A percentile compares a stretch with the other conserved stretches of the same genome.
These are phyloP conservation scores for Xylariaceae sp. DNA, from an alignment of 2,329 filamentous ascomycete genomes.

Conservation along the genomic window DNA sequence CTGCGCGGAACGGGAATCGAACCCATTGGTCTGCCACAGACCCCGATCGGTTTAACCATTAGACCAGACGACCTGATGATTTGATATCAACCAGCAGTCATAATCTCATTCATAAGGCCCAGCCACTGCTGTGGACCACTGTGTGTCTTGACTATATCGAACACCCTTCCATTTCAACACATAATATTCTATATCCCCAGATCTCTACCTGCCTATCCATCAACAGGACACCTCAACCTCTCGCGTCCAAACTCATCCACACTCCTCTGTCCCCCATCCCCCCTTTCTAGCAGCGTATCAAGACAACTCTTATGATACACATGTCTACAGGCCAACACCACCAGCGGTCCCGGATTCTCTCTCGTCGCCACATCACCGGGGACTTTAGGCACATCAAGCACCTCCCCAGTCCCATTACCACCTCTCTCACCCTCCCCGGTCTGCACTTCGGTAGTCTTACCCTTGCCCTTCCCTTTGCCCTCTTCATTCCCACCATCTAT, in stretches of 20 bases:
- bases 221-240: conserved; percentile 55
- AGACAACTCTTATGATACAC: conserved; percentile 67
- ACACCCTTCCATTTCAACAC: too few species aligned
- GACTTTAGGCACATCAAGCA: conserved; percentile 26
- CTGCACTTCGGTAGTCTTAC: conserved; percentile 46
- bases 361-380: too few species aligned
- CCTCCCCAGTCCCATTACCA: conserved; percentile 36
- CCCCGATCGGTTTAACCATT: too few species aligned
- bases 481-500: conserved; percentile 30
- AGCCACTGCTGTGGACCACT: too few species aligned
- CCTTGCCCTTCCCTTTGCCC: conserved; percentile 44
- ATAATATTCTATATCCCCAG: too few species aligned
- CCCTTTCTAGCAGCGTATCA: conserved; percentile 59
- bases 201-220: too few species aligned
- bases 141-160: too few species aligned
- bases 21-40: too few species aligned
- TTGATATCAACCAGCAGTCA: too few species aligned
- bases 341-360: conserved; percentile 52
- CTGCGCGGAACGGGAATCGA: too few species aligned
- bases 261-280: conserved; percentile 40
- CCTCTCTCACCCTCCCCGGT: conserved; percentile 24
- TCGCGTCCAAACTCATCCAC: conserved; percentile 40
- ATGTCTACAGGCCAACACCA: conserved; percentile 67
- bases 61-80: too few species aligned
- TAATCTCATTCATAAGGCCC: too few species aligned